Percentiles rank a stretch among this genome's conserved stretches.
phyloP scores from a whole-genome alignment of 805 yeast species.

The Teunomyces panamensis region DNA sequence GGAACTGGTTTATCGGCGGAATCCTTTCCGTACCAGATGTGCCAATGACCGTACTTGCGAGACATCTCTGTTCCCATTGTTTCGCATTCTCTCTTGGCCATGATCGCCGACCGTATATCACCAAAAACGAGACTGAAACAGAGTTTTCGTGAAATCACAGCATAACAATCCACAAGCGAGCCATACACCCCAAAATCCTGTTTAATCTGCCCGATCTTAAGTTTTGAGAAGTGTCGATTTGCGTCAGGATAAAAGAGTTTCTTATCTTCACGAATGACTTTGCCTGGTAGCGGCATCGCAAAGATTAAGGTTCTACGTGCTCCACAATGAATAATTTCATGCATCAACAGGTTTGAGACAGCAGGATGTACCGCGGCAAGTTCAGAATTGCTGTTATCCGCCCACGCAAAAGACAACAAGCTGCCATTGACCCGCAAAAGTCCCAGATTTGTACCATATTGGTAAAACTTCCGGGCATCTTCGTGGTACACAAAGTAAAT shows the following conservation, averaged over 20 bases:
- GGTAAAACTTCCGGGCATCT: constrained; percentile 54
- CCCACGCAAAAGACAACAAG: constrained; percentile 50
- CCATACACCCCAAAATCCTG: constrained; percentile 59
- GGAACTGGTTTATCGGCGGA: constrained; percentile 45
- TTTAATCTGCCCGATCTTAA: constrained; percentile 44
- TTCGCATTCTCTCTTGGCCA: constrained; percentile 44
- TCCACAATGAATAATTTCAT: constrained; percentile 38
- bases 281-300: constrained; percentile 22
- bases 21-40: constrained; percentile 64
- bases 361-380: constrained; percentile 17
- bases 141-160: constrained; percentile 64
- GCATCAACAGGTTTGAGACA: constrained; percentile 20
- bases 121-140: constrained; percentile 60
- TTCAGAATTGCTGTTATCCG: constrained; percentile 20
- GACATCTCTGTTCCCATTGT: constrained; percentile 30
- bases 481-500: constrained; percentile 51
- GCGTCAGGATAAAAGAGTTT: constrained; percentile 43
- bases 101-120: constrained; percentile 58
- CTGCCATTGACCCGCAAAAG: constrained; percentile 59
- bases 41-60: constrained; percentile 57
- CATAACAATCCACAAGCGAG: constrained; percentile 55
- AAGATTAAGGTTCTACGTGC: constrained; percentile 57
- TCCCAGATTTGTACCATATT: constrained; percentile 47
- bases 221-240: constrained; percentile 34
- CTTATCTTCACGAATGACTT: constrained; percentile 20